A percentile compares a stretch with the other conserved stretches of the same genome.
Evolutionary conservation across 768 basidiomycete genomes (phyloP).

Genomic region (Auricularia auricula-judae): DNA sequence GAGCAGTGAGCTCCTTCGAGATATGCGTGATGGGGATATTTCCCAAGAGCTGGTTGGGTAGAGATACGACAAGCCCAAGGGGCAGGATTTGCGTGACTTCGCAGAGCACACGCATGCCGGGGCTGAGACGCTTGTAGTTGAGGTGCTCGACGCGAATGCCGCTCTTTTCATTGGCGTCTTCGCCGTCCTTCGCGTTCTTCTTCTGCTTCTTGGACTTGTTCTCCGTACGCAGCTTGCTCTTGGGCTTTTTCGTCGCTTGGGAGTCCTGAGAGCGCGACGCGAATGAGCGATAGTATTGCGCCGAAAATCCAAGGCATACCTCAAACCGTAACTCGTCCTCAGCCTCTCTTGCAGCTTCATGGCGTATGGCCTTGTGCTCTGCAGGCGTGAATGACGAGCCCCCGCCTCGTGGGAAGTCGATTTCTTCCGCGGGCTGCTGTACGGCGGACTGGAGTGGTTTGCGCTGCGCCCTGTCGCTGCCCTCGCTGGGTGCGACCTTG

Average conservation of each 20-base stretch:
- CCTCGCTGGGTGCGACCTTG: background rate
- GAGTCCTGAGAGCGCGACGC: background rate
- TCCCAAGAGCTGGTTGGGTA: constrained; percentile 91
- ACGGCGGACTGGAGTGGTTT: background rate
- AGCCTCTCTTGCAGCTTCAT: constrained; percentile 78
- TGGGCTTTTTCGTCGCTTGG: constrained; percentile 5
- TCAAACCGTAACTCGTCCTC: constrained; percentile 63
- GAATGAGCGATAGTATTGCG: background rate
- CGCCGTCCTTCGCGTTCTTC: constrained; percentile 19
- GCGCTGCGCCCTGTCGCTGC: background rate
- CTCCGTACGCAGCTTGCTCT: background rate
- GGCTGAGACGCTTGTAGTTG: constrained; percentile 82
- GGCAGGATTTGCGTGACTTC: constrained; percentile 81
- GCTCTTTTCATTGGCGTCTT: constrained; percentile 32
- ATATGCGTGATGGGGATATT: constrained; percentile 94
- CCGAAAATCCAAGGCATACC: constrained; percentile 26
- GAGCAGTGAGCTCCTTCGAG: constrained; percentile 61
- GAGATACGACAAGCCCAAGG: constrained; percentile 79
- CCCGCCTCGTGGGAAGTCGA: constrained; percentile 93
- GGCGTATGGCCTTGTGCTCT: constrained; percentile 76
- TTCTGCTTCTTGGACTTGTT: constrained; percentile 29
- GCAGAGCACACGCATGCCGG: constrained; percentile 83
- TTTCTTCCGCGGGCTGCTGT: constrained; percentile 39
- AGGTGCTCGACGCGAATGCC: constrained; percentile 79
- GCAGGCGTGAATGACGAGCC: constrained; percentile 80